Conservation (phyloP, 2,329 filamentous ascomycete species). For the Alternaria arbusti region DNA sequence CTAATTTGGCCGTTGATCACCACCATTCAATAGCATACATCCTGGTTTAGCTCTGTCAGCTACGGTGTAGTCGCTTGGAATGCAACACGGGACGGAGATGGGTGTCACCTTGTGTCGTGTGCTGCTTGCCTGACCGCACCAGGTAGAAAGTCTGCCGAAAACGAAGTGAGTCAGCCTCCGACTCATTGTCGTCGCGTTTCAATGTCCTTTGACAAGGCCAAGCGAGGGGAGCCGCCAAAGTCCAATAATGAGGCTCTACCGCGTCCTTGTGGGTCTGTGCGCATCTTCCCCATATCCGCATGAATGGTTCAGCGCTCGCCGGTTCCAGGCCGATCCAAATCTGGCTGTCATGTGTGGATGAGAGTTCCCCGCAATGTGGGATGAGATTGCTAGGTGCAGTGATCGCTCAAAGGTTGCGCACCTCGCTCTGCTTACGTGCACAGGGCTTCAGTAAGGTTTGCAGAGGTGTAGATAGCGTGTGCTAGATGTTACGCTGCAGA, state of each 20-base stretch:
- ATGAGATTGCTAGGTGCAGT: slow-evolving; percentile 6
- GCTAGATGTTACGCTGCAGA: too few species aligned
- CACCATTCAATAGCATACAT: not conserved
- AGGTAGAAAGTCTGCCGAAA: not conserved
- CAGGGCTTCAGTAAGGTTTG: not conserved
- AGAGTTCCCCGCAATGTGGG: slow-evolving; percentile 9
- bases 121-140: not conserved
- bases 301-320: slow-evolving; percentile 6
- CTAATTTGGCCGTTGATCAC: not conserved
- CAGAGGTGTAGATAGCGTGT: not conserved
- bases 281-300: slow-evolving; percentile 5
- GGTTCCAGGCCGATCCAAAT: not conserved
- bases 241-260: slow-evolving; percentile 2
- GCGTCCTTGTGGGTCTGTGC: not conserved
- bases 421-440: not conserved
- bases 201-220: not conserved
- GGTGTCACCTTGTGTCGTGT: not conserved
- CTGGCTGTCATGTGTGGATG: not conserved
- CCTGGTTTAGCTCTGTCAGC: not conserved
- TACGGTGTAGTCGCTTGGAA: not conserved
- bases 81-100: not conserved
- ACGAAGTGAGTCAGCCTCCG: not conserved
- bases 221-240: not conserved
- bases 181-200: not conserved
- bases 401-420: not conserved